phyloP scores from a whole-genome alignment of 2,329 filamentous ascomycete genomes.

The Paraphaeosphaeria minitans region DNA sequence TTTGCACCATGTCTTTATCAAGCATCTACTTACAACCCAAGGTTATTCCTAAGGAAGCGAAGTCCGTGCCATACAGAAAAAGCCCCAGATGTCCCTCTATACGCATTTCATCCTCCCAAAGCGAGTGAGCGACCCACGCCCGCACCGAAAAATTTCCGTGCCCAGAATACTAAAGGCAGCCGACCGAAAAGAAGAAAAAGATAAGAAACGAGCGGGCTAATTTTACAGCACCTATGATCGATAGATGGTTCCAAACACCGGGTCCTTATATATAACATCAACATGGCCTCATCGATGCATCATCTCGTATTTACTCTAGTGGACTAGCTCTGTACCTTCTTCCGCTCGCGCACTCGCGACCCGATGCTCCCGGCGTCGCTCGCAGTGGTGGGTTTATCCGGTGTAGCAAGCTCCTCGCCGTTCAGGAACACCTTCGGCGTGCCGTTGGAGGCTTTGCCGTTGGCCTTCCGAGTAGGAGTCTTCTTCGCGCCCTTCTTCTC shows the following conservation, averaged over 20 bases:
- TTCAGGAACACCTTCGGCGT: conserved; percentile 35
- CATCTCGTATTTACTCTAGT: neutral
- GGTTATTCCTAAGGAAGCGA: neutral
- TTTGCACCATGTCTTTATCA: neutral
- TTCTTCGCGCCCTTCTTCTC: conserved; percentile 19
- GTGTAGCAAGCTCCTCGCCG: conserved; percentile 29
- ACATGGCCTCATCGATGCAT: neutral
- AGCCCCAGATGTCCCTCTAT: neutral
- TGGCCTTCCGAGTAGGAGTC: conserved; percentile 14
- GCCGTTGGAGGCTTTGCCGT: conserved; percentile 20
- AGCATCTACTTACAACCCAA: neutral
- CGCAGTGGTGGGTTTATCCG: conserved; percentile 12
- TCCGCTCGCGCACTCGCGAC: conserved; percentile 26
- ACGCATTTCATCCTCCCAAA: neutral
- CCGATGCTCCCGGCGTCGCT: conserved; percentile 23
- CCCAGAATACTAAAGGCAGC: neutral
- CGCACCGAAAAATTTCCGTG: neutral
- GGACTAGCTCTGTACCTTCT: conserved; percentile 9
- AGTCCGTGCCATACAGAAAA: neutral
- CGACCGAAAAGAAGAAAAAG: neutral
- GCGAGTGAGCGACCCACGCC: neutral
- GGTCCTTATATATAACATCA: neutral
- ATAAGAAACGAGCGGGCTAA: neutral
- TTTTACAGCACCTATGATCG: neutral
- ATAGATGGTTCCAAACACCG: neutral